Evolutionary conservation across 1,284 basidiomycete genomes (phyloP).

Genomic region (Ceratobasidium theobromae): DNA sequence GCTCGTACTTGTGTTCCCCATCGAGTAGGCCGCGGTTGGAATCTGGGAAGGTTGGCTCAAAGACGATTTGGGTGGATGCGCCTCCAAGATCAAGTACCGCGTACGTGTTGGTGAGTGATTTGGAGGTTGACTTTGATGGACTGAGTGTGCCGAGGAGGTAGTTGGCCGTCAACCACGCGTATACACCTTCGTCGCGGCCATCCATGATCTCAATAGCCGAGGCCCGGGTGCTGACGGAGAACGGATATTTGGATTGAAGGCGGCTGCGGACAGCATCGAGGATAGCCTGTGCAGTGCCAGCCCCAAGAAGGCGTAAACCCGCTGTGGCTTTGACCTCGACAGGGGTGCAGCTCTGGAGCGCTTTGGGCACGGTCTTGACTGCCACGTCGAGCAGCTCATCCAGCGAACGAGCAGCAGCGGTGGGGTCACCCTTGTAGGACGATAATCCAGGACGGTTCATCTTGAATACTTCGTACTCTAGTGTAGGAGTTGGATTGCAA

Average conservation of each 20-base stretch:
- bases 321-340: slow-evolving; percentile 96
- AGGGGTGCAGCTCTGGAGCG: slow-evolving; percentile 75
- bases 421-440: slow-evolving; percentile 57
- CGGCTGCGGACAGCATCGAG: slow-evolving; percentile 72
- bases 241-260: slow-evolving; percentile 70
- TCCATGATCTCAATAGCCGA: slow-evolving; percentile 85
- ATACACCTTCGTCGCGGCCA: slow-evolving; percentile 94
- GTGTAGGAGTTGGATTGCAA: slow-evolving; percentile 74
- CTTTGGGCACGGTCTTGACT: slow-evolving; percentile 69
- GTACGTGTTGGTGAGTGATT: slow-evolving; percentile 57
- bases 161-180: slow-evolving; percentile 98
- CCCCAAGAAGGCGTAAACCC: slow-evolving; percentile 78
- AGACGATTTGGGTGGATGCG: slow-evolving; percentile 97
- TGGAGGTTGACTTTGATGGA: slow-evolving; percentile 50
- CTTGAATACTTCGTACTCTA: slow-evolving; percentile 94
- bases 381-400: slow-evolving; percentile 83
- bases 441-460: slow-evolving; percentile 84
- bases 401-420: slow-evolving; percentile 76
- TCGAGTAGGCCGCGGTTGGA: slow-evolving; percentile 61
- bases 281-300: slow-evolving; percentile 69
- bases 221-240: slow-evolving; percentile 59
- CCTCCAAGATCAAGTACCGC: slow-evolving; percentile 97
- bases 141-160: slow-evolving; percentile 81
- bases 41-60: slow-evolving; percentile 73
- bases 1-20: slow-evolving; percentile 92